Base-by-base conservation (phyloP, 257 asterid species). In the Anisodus acutangulus region DNA sequence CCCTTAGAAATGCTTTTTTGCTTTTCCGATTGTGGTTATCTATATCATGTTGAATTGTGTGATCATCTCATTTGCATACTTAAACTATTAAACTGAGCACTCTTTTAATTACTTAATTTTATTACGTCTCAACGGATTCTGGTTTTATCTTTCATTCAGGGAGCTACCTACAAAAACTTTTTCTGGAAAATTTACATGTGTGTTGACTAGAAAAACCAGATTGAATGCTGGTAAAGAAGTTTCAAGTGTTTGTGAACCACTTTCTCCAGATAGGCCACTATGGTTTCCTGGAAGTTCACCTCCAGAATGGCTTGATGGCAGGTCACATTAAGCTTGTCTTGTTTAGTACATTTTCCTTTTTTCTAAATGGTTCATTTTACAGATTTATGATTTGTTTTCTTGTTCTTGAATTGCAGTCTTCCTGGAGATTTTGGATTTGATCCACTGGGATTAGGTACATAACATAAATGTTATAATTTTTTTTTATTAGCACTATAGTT, bases 221-320 rank as follows among this genome's bases (percentile, higher is more conserved):
- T 85, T 88, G 81, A 89, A 89, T 55, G 98, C 97, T 3, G 85
- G 91, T 0, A 94, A 93, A 92, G 95, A 96, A 6, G 92, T 92
- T 11, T 93, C 98, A 19, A 93, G 95, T 68, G 92, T 92, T 7
- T 94, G 98, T 55, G 85, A 89, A 88, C 98, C 97, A 6, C 97
- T 94, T 39, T 97, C 98, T 81, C 98, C 97, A 0, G 97, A 94
- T 88, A 88, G 98, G 87, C 98, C 98, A 4, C 58, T 94, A 79
- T 94, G 98, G 98, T 94, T 94, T 87, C 98, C 97, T 43, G 98
- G 98, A n/a, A 92, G 92, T 84, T 91, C 97, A 12, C 93, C 98
- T 22, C 98, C 98, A 2, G 88, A 89, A 35, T 94, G 98, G 97
- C 97, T 94, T 58, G 97, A 94, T 86, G 97, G 98, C 87, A 94